Percentiles rank a stretch among this genome's conserved stretches.
Conservation (phyloP, 148 eudicot genomes). For the Fagopyrum tataricum region DNA sequence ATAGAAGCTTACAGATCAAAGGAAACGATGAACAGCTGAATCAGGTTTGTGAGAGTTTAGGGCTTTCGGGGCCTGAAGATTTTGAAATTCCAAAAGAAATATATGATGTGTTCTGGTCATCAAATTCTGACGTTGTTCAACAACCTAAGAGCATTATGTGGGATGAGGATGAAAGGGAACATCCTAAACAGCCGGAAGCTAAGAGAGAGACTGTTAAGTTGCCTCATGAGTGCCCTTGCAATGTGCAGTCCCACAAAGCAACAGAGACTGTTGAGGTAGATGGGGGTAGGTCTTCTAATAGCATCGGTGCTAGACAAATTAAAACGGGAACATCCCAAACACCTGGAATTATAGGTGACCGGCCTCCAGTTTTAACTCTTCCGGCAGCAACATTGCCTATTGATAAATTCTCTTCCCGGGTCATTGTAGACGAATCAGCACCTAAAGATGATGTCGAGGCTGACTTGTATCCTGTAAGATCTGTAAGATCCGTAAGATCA, state of each 20-base stretch:
- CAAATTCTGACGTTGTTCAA: constrained; percentile 21
- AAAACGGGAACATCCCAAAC: too few relatives aligned
- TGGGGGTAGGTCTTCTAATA: neutral
- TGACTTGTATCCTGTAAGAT: constrained; percentile 8
- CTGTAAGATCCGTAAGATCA: neutral
- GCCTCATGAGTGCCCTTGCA: neutral
- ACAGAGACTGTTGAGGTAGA: neutral
- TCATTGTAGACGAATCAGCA: neutral
- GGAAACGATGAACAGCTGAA: constrained; percentile 62
- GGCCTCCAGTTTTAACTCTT: constrained; percentile 11
- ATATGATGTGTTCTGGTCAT: constrained; percentile 38
- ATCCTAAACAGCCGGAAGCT: constrained; percentile 16
- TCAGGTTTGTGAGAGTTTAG: constrained; percentile 31
- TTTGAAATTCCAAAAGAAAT: constrained; percentile 52
- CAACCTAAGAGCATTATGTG: constrained; percentile 14
- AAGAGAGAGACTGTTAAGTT: neutral
- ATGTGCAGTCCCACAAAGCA: neutral
- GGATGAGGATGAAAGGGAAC: constrained; percentile 16
- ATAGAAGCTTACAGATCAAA: constrained; percentile 43
- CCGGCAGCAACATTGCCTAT: neutral
- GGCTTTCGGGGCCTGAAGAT: constrained; percentile 70
- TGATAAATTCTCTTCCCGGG: neutral
- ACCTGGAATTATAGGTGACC: neutral
- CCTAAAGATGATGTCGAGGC: constrained; percentile 5
- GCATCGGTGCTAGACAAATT: neutral